Evolutionary conservation across 2,329 filamentous ascomycete genomes (phyloP), one percentile per base, ranked within the genome.

Genomic region (Verticillium nubilum): DNA sequence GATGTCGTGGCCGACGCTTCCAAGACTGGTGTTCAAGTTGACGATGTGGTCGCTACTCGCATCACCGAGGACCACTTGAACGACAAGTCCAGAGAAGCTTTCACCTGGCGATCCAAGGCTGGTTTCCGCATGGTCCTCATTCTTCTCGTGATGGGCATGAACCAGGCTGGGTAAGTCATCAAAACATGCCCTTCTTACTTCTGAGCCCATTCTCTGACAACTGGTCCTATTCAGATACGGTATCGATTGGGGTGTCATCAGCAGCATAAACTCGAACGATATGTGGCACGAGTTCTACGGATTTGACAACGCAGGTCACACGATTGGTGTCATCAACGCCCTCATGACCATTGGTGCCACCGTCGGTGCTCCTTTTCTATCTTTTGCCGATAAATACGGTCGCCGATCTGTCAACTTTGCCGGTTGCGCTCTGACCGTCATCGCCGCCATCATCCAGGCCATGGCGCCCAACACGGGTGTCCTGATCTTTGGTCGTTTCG

Each of bases 401-500:
- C 76, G 80, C 58, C 77, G 80, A 60, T 78, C 78, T 5, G 72
- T 79, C 66, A 79, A 78, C 62, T 80, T 80, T 55, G 54, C 73
- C 10, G 79, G 79, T 3, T 80, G 79, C 55, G 60, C 67, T 25
- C 69, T 80, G 52, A 76, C 79, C n/a, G 68, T 80, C 29, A 63
- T 74, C n/a, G 74, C 76, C 5, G 74, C 76, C 3, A 66, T 78
- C 13, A 63, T 78, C 60, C 76, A 79, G 60, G 76, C 69, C 4
- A 67, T 69, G 15, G 72, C 76, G 2, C 69, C 68, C 5, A 69
- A 66, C 31, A 71, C 75, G 50, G 67, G 67, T 15, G 75, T 76
- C 54, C 76, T 79, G n/a, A 72, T 79, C 42, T 75, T 76, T 6
- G 82, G 81, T 2, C 78, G 82, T 26, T 84, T 86, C 63, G 68